A percentile compares a stretch with the other conserved stretches of the same genome.
Evolutionary conservation across 768 basidiomycete species (phyloP).

Genomic region (Trichaptum fuscoviolaceum): DNA sequence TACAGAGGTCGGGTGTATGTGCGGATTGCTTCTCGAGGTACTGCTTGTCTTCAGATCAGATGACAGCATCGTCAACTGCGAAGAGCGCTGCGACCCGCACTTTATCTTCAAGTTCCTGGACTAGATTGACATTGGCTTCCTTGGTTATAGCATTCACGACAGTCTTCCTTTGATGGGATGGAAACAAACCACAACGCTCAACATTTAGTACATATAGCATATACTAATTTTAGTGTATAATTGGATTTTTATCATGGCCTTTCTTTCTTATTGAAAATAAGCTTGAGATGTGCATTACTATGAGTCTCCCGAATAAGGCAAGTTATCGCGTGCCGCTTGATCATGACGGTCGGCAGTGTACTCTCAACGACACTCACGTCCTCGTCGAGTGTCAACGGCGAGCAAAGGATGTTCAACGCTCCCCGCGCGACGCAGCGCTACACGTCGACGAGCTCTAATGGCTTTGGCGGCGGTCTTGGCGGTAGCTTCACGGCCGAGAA

Average conservation of each 20-base stretch:
- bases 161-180: not conserved
- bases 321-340: not conserved
- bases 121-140: not conserved
- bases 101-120: not conserved
- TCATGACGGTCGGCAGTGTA: not conserved
- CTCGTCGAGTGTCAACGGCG: not conserved
- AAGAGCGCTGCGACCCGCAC: not conserved
- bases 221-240: not conserved
- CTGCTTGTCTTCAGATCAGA: constrained; percentile 20
- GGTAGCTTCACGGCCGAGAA: constrained; percentile 74
- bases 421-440: constrained; percentile 73
- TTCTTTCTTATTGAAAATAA: too few relatives aligned
- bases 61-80: not conserved
- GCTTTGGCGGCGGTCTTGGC: constrained; percentile 41
- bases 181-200: not conserved
- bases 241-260: not conserved
- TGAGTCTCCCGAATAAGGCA: too few relatives aligned
- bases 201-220: not conserved
- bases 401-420: constrained; percentile 70
- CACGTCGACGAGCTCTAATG: constrained; percentile 42
- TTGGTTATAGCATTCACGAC: not conserved
- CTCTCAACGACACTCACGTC: not conserved
- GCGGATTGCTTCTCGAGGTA: constrained; percentile 24
- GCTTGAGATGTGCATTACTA: too few relatives aligned
- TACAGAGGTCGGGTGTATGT: constrained; percentile 19